Conservation (phyloP, 305 asterid species). For the Fraxinus albicans region DNA sequence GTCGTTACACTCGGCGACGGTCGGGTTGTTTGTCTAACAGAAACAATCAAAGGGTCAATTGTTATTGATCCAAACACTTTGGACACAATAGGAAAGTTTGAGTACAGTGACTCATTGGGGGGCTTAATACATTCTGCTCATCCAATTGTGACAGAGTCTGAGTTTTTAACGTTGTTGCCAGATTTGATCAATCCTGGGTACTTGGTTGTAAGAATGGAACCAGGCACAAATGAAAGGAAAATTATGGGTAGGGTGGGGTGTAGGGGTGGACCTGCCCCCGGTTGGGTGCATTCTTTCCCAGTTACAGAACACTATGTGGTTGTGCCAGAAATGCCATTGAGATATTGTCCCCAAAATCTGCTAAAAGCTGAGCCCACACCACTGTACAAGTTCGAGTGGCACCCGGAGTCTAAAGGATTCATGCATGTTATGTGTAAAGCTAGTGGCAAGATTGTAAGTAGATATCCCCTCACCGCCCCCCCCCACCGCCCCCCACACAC, state of each 20-base stretch:
- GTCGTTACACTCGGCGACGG: slow-evolving; percentile 83
- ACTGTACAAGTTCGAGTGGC: slow-evolving; percentile 84
- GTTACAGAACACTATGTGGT: slow-evolving; percentile 79
- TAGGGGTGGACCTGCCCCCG: slow-evolving; percentile 77
- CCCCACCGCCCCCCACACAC: too few relatives aligned
- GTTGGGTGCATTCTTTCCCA: slow-evolving; percentile 96
- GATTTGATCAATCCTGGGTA: slow-evolving; percentile 81
- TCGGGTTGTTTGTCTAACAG: slow-evolving; percentile 84
- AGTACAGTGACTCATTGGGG: slow-evolving; percentile 62
- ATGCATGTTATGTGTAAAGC: slow-evolving; percentile 85
- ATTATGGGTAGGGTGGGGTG: slow-evolving; percentile 71
- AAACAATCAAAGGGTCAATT: slow-evolving; percentile 81
- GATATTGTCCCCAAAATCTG: slow-evolving; percentile 81
- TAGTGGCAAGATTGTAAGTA: slow-evolving; percentile 69
- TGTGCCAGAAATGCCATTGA: slow-evolving; percentile 93
- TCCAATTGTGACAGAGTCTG: slow-evolving; percentile 75
- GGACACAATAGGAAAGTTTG: slow-evolving; percentile 67
- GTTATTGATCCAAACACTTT: slow-evolving; percentile 61
- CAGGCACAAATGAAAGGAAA: slow-evolving; percentile 77
- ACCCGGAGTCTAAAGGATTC: slow-evolving; percentile 72
- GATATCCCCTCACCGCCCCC: background rate
- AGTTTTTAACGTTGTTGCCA: slow-evolving; percentile 66
- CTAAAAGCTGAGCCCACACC: slow-evolving; percentile 95
- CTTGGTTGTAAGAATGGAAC: slow-evolving; percentile 67
- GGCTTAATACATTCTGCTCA: slow-evolving; percentile 89